These are phyloP conservation scores for Psilocybe tampanensis DNA, from an alignment of 768 basidiomycete genomes.

Conservation along the genomic window DNA sequence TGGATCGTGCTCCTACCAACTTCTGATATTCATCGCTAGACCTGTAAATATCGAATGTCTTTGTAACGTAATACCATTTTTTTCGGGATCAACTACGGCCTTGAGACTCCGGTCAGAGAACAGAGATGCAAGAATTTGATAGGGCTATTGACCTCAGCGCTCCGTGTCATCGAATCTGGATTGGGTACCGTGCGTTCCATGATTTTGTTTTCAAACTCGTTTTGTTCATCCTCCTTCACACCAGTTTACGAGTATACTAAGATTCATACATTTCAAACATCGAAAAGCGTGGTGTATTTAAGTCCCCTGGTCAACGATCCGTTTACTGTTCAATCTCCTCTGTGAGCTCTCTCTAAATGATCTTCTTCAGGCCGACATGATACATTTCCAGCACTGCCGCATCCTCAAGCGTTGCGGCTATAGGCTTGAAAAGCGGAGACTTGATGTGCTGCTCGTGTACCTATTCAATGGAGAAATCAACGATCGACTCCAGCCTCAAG, in stretches of 20 bases:
- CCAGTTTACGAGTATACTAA: no score
- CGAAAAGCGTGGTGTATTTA: no score
- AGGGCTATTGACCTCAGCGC: no score
- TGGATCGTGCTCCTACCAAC: not conserved
- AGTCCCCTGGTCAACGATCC: not conserved
- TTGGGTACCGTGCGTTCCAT: no score
- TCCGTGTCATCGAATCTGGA: no score
- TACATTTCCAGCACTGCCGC: not conserved
- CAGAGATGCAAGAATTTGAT: no score
- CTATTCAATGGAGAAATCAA: not conserved
- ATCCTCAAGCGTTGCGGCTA: not conserved
- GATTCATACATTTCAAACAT: no score
- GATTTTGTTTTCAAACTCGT: no score
- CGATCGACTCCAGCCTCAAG: not conserved
- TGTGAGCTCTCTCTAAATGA: not conserved
- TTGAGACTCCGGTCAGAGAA: no score
- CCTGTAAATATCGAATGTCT: not conserved
- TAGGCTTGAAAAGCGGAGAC: not conserved
- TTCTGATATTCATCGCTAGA: not conserved
- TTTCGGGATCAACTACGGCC: no score
- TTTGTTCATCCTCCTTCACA: no score
- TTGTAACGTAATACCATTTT: not conserved
- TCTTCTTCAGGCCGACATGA: not conserved
- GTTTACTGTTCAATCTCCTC: not conserved
- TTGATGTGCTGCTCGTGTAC: no score